Base-by-base conservation (phyloP, 78 protist species). In the Cavenderia fasciculata region DNA sequence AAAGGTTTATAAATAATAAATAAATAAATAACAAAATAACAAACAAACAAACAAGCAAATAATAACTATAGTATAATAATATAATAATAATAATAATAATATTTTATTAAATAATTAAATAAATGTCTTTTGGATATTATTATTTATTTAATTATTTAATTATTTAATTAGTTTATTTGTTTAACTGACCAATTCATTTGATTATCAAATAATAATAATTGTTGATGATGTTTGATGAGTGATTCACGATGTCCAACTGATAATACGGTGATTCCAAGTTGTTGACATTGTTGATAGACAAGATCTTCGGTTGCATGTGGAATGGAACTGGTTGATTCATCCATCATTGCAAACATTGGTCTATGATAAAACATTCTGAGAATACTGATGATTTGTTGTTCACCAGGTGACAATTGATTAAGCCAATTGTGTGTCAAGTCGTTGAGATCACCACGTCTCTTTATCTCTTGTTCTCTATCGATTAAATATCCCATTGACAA, bases 351-450 rank as follows among this genome's bases (percentile, higher is more conserved):
- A 47, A 87, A 87, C 21, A 25, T 12, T 12, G 94, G 94, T 31
- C 36, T 70, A 44, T 91, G 95, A 23, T 91, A 78, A 7, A 91
- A 19, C 23, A 91, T 16, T 25, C 95, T 23, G 0, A 63, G 46
- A 23, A 91, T 49, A 4, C 91, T 68, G 49, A 91, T 76, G 23
- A 85, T 38, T 47, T 91, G 95, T 47, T 91, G 95, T 61, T 91
- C 95, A 46, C 95, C 95, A 16, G 87, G 89, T 10, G 95, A 91
- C 23, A 91, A 38, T 23, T 31, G 33, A 38, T 63, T 91, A 27
- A 70, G 41, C 95, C 95, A 91, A 51, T 91, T 86, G 25, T 69
- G 88, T 4, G 86, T 77, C 5, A 69, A 44, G n/a, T 77, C 86
- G 59, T 77, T 77, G 59, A 69, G 18, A 21, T 47, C 51, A 19